A percentile compares a stretch with the other conserved stretches of the same genome.
Evolutionary conservation across 2,329 filamentous ascomycete species (phyloP).

Genomic region (Xylaria sp.): DNA sequence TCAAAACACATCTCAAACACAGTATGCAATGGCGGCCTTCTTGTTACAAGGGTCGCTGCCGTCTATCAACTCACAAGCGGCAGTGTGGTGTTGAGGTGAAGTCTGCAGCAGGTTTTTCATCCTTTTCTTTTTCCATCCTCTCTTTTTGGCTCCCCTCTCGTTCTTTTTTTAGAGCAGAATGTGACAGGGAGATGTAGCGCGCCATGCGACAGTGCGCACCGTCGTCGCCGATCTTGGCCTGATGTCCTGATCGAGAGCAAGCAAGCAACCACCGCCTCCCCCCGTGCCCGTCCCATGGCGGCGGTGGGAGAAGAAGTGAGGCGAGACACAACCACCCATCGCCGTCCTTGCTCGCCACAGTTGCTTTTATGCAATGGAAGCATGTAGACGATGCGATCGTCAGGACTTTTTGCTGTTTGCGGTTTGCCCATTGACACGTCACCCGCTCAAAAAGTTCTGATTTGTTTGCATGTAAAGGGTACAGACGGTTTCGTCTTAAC

Average conservation of each 20-base stretch:
- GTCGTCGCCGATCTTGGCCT: conserved; percentile 6
- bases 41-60: neutral
- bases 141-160: neutral
- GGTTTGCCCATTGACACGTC: conserved; percentile 14
- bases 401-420: conserved; percentile 15
- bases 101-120: conserved; percentile 2
- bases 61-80: neutral
- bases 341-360: neutral
- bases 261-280: neutral
- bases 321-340: neutral
- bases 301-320: conserved; percentile 7
- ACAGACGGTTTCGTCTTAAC: conserved; percentile 3
- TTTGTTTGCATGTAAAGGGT: conserved; percentile 15
- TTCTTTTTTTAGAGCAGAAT: conserved; percentile 6
- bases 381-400: conserved; percentile 10
- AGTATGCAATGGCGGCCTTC: neutral
- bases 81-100: neutral
- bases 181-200: conserved; percentile 10
- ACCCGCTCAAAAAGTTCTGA: conserved; percentile 6
- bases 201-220: conserved; percentile 3
- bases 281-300: neutral
- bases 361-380: conserved; percentile 14
- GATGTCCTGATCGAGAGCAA: neutral
- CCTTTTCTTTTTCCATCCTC: neutral
- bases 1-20: conserved; percentile 8